These are phyloP conservation scores for Xylariaceae sp. DNA, from an alignment of 2,329 filamentous ascomycete species.

Conservation along the genomic window DNA sequence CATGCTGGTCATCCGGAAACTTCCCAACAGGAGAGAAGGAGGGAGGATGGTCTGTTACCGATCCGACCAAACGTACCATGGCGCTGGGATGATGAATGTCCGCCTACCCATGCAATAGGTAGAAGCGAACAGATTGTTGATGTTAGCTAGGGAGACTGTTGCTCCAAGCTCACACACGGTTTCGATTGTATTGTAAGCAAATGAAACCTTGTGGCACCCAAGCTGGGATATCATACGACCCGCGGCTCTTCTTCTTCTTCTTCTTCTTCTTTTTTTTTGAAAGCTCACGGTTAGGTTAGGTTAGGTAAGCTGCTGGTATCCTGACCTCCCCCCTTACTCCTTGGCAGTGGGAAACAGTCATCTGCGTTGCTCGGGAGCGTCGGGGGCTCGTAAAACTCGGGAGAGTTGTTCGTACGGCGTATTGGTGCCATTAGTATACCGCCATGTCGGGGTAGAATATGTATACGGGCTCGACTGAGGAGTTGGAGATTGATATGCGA, in stretches of 20 bases:
- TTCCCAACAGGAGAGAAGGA: too few relatives aligned
- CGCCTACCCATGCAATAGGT: too few relatives aligned
- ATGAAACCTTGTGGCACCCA: not conserved
- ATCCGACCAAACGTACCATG: too few relatives aligned
- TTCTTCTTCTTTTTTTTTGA: not conserved
- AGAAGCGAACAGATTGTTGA: too few relatives aligned
- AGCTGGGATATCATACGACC: not conserved
- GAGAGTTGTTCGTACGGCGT: not conserved
- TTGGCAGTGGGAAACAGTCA: not conserved
- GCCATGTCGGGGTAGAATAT: not conserved
- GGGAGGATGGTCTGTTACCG: too few relatives aligned
- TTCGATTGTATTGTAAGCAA: not conserved
- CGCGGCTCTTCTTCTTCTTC: too few relatives aligned
- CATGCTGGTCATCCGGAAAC: too few relatives aligned
- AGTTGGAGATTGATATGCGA: not conserved
- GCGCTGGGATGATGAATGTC: too few relatives aligned
- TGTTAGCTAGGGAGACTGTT: too few relatives aligned
- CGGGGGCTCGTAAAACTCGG: not conserved
- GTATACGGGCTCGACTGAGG: not conserved
- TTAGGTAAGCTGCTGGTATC: too few relatives aligned
- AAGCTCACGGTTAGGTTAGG: not conserved
- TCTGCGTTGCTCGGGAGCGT: not conserved
- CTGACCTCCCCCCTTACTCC: not conserved
- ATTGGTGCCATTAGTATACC: not conserved
- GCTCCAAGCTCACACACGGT: too few relatives aligned